Conservation (phyloP, 1,284 basidiomycete genomes). For the Cryptococcus sp. region DNA sequence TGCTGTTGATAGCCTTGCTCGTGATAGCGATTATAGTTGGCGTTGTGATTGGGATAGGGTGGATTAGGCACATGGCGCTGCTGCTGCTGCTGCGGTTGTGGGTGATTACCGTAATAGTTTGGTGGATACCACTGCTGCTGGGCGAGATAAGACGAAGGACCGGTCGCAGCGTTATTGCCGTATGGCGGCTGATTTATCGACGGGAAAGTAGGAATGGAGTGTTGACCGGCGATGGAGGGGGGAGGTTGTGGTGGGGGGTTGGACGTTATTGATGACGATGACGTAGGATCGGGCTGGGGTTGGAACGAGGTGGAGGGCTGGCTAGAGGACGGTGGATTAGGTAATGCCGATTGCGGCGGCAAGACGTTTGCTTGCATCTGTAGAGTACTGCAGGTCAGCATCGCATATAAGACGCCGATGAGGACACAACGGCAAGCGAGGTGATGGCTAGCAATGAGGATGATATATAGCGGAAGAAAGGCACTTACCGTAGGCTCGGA, state of each 20-base stretch:
- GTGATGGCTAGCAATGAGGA: too few species aligned
- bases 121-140: neutral
- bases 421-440: too few species aligned
- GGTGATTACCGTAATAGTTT: neutral
- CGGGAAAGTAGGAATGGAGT: constrained; percentile 11
- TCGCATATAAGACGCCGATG: neutral
- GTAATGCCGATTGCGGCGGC: constrained; percentile 10
- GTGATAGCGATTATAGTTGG: constrained; percentile 5
- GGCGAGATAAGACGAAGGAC: constrained; percentile 3
- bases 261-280: constrained; percentile 13
- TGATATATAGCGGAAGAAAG: too few species aligned
- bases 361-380: neutral
- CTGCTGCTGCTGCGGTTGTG: constrained; percentile 1
- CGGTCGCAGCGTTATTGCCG: neutral
- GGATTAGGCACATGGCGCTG: constrained; percentile 1
- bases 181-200: constrained; percentile 12
- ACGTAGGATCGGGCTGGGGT: constrained; percentile 14
- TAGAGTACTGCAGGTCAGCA: neutral
- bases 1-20: constrained; percentile 8
- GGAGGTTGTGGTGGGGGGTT: constrained; percentile 18
- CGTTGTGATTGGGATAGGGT: neutral
- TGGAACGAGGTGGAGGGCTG: constrained; percentile 9
- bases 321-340: constrained; percentile 6
- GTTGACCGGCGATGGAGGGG: constrained; percentile 7
- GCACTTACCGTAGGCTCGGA: too few species aligned